Conservation (phyloP, 805 yeast species). For the Ogataea pilisensis region DNA sequence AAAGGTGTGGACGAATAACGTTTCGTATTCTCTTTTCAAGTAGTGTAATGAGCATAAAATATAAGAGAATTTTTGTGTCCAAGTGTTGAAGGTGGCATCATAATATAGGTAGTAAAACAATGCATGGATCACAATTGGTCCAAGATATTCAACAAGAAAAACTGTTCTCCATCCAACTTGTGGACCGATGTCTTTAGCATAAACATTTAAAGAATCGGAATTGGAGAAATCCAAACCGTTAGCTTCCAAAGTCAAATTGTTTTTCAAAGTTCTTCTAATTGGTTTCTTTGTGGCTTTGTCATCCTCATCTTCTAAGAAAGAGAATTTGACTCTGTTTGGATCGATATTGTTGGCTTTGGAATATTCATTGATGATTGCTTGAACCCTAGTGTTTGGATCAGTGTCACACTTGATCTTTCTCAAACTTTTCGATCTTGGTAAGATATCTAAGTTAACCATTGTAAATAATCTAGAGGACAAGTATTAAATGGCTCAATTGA, state of each 20-base stretch:
- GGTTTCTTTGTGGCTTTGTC: slow-evolving; percentile 26
- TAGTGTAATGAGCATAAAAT: slow-evolving; percentile 68
- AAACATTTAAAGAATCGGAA: slow-evolving; percentile 40
- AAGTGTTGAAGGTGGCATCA: slow-evolving; percentile 37
- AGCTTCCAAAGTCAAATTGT: slow-evolving; percentile 40
- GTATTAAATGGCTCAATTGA: no score
- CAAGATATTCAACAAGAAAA: slow-evolving; percentile 82
- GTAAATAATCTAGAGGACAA: no score
- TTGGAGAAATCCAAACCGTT: slow-evolving; percentile 36
- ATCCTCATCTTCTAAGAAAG: slow-evolving; percentile 31
- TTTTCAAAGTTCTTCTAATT: slow-evolving; percentile 42
- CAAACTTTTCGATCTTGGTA: slow-evolving; percentile 58
- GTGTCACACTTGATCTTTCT: slow-evolving; percentile 43
- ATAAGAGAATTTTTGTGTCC: slow-evolving; percentile 52
- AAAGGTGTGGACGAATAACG: slow-evolving; percentile 78
- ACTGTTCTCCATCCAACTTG: slow-evolving; percentile 92
- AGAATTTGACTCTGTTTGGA: slow-evolving; percentile 53
- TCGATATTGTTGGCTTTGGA: slow-evolving; percentile 37
- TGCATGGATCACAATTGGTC: slow-evolving; percentile 82
- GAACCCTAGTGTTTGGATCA: slow-evolving; percentile 31
- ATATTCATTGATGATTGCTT: slow-evolving; percentile 38
- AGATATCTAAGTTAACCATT: slow-evolving; percentile 47
- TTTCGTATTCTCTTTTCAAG: slow-evolving; percentile 84
- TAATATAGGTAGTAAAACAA: slow-evolving; percentile 49
- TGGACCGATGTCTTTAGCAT: slow-evolving; percentile 86